Percentiles rank a stretch among this genome's conserved stretches.
Evolutionary conservation across 192 early-diverging fungal species (phyloP).

Genomic region (Podila verticillata): DNA sequence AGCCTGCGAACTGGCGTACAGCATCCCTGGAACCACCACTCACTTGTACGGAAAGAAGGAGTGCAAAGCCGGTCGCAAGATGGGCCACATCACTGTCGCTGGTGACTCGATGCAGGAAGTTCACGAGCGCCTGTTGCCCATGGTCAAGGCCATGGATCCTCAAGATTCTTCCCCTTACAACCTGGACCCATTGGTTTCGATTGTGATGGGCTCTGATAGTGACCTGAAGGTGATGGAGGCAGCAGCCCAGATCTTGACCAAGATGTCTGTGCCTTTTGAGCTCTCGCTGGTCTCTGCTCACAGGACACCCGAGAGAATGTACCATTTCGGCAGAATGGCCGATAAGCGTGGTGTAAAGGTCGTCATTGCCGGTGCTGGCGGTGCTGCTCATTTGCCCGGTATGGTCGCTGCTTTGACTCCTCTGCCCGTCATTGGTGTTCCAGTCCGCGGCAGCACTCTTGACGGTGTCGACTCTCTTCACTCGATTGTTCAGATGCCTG

Average conservation of each 20-base stretch:
- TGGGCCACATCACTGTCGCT: conserved; percentile 97
- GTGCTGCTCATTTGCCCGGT: conserved; percentile 98
- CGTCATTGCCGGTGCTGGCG: conserved; percentile 98
- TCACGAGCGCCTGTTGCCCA: conserved; percentile 65
- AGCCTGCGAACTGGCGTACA: conserved; percentile 76
- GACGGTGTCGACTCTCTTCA: conserved; percentile 98
- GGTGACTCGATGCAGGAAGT: conserved; percentile 88
- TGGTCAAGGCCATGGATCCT: conserved; percentile 70
- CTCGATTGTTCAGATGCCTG: conserved; percentile 99
- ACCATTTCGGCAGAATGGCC: conserved; percentile 90
- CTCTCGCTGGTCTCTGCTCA: conserved; percentile 98
- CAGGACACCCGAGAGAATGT: conserved; percentile 93
- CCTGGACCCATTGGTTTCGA: conserved; percentile 83
- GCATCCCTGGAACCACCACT: conserved; percentile 85
- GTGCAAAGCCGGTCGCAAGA: conserved; percentile 90
- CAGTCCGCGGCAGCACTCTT: conserved; percentile 90
- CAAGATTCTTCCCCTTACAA: conserved; percentile 61
- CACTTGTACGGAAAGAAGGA: conserved; percentile 96
- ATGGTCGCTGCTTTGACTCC: conserved; percentile 99
- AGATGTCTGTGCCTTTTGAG: conserved; percentile 95
- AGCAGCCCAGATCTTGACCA: conserved; percentile 88
- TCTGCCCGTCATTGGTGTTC: conserved; percentile 98
- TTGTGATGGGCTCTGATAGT: conserved; percentile 99
- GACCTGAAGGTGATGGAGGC: conserved; percentile 95
- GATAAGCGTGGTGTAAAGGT: conserved; percentile 92